Evolutionary conservation across 495 filamentous ascomycete genomes (phyloP).

Genomic region (Penicillium coffeae): DNA sequence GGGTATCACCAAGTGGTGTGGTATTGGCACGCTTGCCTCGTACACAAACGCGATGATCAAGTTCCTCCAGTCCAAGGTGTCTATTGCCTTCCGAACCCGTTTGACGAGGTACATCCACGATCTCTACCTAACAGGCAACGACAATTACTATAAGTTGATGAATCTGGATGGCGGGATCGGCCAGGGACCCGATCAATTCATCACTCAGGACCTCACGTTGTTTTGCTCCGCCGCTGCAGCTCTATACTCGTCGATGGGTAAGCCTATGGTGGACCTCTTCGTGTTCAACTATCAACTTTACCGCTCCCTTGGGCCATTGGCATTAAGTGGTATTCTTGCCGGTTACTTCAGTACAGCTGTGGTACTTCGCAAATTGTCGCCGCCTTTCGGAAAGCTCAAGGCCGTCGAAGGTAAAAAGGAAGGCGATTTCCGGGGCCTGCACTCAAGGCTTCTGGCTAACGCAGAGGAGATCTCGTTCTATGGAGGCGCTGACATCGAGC

Average conservation of each 20-base stretch:
- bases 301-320: constrained; percentile 85
- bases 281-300: constrained; percentile 98
- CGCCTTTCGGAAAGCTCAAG: constrained; percentile 94
- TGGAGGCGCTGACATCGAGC: constrained; percentile 89
- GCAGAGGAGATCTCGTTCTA: constrained; percentile 99
- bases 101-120: constrained; percentile 97
- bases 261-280: constrained; percentile 89
- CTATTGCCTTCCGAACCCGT: constrained; percentile 95
- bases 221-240: constrained; percentile 93
- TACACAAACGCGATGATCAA: constrained; percentile 98
- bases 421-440: constrained; percentile 86
- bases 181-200: constrained; percentile 91
- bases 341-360: constrained; percentile 93
- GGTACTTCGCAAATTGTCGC: constrained; percentile 79
- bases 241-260: constrained; percentile 91
- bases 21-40: constrained; percentile 69
- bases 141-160: constrained; percentile 93
- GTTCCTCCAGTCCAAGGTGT: constrained; percentile 95
- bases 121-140: constrained; percentile 86
- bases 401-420: constrained; percentile 91
- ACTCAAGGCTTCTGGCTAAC: constrained; percentile 90
- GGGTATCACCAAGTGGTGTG: constrained; percentile 84
- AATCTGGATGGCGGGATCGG: constrained; percentile 93
- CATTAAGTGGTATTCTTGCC: constrained; percentile 75
- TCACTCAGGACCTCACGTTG: constrained; percentile 92